Conservation (phyloP, 805 yeast genomes). For the Pichia nanzhaoensis region DNA sequence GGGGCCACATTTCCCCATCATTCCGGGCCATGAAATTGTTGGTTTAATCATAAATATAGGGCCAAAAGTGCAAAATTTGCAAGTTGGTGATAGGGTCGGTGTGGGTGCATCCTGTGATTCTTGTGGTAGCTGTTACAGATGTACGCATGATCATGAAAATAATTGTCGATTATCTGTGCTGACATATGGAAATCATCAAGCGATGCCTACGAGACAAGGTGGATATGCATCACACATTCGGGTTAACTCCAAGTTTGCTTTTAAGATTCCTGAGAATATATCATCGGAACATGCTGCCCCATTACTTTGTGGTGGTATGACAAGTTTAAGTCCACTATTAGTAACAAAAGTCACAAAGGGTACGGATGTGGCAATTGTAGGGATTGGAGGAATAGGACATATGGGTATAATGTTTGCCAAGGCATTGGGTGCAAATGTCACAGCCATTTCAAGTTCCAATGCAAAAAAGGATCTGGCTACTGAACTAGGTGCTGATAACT, state of each 20-base stretch:
- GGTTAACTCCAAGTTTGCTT: constrained; percentile 37
- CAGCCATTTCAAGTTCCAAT: constrained; percentile 47
- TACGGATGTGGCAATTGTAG: constrained; percentile 41
- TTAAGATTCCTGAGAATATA: constrained; percentile 41
- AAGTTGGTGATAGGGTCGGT: constrained; percentile 45
- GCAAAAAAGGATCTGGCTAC: constrained; percentile 43
- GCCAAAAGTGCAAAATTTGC: constrained; percentile 28
- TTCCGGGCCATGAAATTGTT: constrained; percentile 42
- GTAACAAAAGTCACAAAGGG: constrained; percentile 38
- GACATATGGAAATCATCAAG: constrained; percentile 49
- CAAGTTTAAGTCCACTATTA: constrained; percentile 42
- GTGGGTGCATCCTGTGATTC: constrained; percentile 38
- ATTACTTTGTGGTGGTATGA: constrained; percentile 49
- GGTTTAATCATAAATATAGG: constrained; percentile 37
- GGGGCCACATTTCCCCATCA: constrained; percentile 11
- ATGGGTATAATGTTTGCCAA: constrained; percentile 43
- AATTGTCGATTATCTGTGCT: constrained; percentile 43
- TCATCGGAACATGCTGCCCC: constrained; percentile 42
- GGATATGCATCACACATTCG: constrained; percentile 45
- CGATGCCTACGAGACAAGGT: constrained; percentile 38
- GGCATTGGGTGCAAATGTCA: constrained; percentile 53
- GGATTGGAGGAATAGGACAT: constrained; percentile 41
- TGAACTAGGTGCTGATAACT: constrained; percentile 45
- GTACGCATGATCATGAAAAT: constrained; percentile 31
- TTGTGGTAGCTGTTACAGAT: constrained; percentile 35